phyloP scores from a whole-genome alignment of 1,139 yeast genomes.

The Pneumocystis sp. region DNA sequence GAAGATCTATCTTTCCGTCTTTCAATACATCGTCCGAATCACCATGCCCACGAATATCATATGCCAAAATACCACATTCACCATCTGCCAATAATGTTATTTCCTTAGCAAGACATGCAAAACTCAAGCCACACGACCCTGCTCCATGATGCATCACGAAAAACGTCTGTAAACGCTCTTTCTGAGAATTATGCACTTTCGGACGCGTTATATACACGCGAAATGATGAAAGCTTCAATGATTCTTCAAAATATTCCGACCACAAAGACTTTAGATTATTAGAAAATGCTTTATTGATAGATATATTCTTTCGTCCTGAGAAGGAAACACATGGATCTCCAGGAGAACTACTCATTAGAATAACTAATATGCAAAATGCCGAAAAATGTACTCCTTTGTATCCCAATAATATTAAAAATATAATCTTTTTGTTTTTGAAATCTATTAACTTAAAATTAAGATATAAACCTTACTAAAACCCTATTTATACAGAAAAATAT shows the following conservation, averaged over 20 bases:
- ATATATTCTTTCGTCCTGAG: constrained; percentile 10
- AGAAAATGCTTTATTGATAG: constrained; percentile 1
- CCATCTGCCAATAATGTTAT: constrained; percentile 17
- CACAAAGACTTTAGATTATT: not conserved
- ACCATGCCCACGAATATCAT: constrained; percentile 82
- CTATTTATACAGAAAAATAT: not conserved
- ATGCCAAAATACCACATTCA: constrained; percentile 46
- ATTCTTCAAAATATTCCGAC: constrained; percentile 15
- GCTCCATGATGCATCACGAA: constrained; percentile 86
- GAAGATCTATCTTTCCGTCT: constrained; percentile 27
- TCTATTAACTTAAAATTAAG: no score
- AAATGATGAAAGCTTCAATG: constrained; percentile 23
- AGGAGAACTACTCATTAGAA: not conserved
- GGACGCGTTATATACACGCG: constrained; percentile 53
- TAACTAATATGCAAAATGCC: not conserved
- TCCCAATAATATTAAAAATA: not conserved
- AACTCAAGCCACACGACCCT: constrained; percentile 74
- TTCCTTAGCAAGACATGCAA: constrained; percentile 30
- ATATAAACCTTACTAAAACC: not conserved
- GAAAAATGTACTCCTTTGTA: no score
- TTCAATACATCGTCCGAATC: constrained; percentile 25
- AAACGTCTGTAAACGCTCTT: constrained; percentile 31
- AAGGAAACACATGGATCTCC: not conserved
- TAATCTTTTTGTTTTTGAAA: no score
- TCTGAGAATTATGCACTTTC: constrained; percentile 3